Percentiles rank a stretch among this genome's conserved stretches.
phyloP scores from a whole-genome alignment of 495 filamentous ascomycete genomes.

The Lophiostoma macrostomum region DNA sequence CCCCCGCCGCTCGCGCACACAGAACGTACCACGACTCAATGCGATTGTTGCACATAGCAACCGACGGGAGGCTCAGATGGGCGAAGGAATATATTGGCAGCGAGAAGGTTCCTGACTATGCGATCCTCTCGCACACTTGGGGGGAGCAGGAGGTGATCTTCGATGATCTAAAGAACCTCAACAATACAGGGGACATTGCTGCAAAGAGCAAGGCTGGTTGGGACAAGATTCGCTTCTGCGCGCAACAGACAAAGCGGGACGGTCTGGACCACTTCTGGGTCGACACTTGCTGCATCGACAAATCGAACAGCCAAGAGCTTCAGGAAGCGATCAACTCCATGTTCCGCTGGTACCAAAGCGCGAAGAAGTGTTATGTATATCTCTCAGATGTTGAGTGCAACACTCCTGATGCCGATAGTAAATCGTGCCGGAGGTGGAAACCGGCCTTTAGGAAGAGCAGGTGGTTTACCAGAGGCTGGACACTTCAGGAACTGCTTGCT shows the following conservation, averaged over 20 bases:
- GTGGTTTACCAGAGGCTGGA: no score
- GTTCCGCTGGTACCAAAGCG: no score
- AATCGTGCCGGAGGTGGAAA: no score
- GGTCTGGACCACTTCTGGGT: no score
- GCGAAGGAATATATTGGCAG: background rate
- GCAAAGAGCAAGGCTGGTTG: slow-evolving; percentile 33
- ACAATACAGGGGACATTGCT: no score
- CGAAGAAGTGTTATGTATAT: no score
- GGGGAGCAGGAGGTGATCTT: slow-evolving; percentile 39
- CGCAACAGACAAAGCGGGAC: background rate
- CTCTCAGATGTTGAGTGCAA: no score
- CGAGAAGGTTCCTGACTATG: slow-evolving; percentile 9
- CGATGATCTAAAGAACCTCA: slow-evolving; percentile 29
- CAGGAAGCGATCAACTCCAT: no score
- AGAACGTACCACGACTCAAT: background rate
- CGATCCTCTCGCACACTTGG: slow-evolving; percentile 17
- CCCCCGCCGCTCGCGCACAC: background rate
- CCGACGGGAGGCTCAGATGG: slow-evolving; percentile 3
- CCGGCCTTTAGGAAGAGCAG: background rate
- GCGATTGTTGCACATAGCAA: background rate
- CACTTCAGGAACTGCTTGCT: background rate
- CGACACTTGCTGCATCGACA: no score
- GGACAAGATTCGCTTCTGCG: slow-evolving; percentile 16
- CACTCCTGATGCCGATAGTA: no score
- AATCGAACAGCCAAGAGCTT: no score